Base-by-base conservation (phyloP, 495 filamentous ascomycete species). In the Xylaria intraflava region DNA sequence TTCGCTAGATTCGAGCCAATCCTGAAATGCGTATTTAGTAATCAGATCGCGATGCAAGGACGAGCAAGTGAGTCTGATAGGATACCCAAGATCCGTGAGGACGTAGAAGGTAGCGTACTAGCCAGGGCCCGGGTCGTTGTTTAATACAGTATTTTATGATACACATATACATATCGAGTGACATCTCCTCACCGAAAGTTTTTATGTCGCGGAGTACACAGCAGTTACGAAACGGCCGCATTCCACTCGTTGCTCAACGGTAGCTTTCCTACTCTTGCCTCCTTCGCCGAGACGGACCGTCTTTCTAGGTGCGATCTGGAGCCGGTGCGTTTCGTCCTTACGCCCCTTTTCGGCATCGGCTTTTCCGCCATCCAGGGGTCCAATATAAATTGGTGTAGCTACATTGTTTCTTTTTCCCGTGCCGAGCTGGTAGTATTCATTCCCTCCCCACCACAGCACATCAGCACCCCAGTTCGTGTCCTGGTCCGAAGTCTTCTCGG, bases 351-450 rank as follows among this genome's bases (percentile, higher is more conserved):
- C 70, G 17, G 62, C 70, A 16, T 72, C 74, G 16, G 67, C 76
- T 36, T 69, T 59, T 1, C 69, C 69, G 41, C 77, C 76, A 40
- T 90, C 81, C 30, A 95, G 71, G 8, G 88, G 87, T 24, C 82
- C 77, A 50, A 98, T 89, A 66, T 96, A 88, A 0, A 74, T 75
- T 12, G 93, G 93, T 9, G 75, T 74, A 27, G 78, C 71, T 6
- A 82, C 57, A 62, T 98, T 97, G 62, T 81, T 95, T 54, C 91
- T 72, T 74, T 83, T 92, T 31, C 93, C 92, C 3, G 86, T 96
- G 3, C 93, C 93, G 16, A 98, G 79, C 64, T 98, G 93, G 63
- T 87, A 95, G 56, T 82, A 78, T 71, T 98, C 92, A 61, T 96
- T 98, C 33, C 87, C 88, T 57, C 93, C 93, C 88, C 91, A 98